Percentiles rank a stretch among this genome's conserved stretches.
phyloP scores from a whole-genome alignment of 1,139 yeast species.

The Casaregolazyma suthepensis region DNA sequence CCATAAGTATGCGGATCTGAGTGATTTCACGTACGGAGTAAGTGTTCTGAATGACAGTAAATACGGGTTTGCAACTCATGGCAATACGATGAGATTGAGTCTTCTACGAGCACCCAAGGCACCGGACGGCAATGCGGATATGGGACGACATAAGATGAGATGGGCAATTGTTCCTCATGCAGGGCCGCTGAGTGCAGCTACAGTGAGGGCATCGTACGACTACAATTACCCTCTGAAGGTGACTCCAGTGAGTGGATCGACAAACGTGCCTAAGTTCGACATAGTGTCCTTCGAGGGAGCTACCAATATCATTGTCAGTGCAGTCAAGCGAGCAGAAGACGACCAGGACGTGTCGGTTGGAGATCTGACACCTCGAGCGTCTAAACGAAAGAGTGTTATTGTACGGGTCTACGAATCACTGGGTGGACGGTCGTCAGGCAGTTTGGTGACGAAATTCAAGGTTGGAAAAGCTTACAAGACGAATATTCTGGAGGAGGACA shows the following conservation, averaged over 20 bases:
- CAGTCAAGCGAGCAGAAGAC: slow-evolving; percentile 82
- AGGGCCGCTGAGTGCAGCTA: slow-evolving; percentile 56
- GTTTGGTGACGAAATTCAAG: slow-evolving; percentile 29
- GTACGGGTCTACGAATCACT: slow-evolving; percentile 77
- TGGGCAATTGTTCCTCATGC: slow-evolving; percentile 80
- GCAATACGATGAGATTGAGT: slow-evolving; percentile 77
- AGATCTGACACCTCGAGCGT: slow-evolving; percentile 34
- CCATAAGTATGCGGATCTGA: slow-evolving; percentile 87
- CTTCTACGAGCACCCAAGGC: slow-evolving; percentile 80
- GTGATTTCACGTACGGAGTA: slow-evolving; percentile 82
- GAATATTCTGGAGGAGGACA: slow-evolving; percentile 65
- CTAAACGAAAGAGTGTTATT: slow-evolving; percentile 38
- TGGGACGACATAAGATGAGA: slow-evolving; percentile 78
- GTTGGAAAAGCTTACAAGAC: slow-evolving; percentile 51
- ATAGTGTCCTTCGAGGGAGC: slow-evolving; percentile 40
- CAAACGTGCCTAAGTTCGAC: slow-evolving; percentile 17
- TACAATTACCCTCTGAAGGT: slow-evolving; percentile 56
- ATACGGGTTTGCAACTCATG: slow-evolving; percentile 92
- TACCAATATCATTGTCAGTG: slow-evolving; percentile 58
- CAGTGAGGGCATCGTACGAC: slow-evolving; percentile 70
- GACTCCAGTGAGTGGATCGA: slow-evolving; percentile 14
- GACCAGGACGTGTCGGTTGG: slow-evolving; percentile 46
- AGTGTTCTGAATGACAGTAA: slow-evolving; percentile 76
- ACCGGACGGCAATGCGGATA: slow-evolving; percentile 89
- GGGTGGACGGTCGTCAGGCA: slow-evolving; percentile 65